Conservation (phyloP, 2,329 filamentous ascomycete species). For the Fusarium mangiferae region DNA sequence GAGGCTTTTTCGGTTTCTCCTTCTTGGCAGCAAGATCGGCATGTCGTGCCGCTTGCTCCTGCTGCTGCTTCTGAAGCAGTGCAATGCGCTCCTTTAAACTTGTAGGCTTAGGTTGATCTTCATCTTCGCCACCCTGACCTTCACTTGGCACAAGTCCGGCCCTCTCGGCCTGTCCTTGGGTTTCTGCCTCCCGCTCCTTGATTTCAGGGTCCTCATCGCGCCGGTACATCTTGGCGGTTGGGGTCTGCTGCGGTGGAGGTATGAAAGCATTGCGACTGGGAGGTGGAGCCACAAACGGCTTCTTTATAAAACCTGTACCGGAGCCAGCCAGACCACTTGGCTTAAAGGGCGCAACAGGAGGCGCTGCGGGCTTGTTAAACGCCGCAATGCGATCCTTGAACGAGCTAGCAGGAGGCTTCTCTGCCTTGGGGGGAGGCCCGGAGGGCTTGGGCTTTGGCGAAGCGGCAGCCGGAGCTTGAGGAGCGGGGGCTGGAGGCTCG, state of each 20-base stretch:
- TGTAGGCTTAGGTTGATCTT: slow-evolving; percentile 89
- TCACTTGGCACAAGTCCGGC: slow-evolving; percentile 67
- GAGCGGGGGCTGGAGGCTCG: slow-evolving; percentile 44
- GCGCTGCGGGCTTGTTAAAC: slow-evolving; percentile 90
- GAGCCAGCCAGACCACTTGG: slow-evolving; percentile 70
- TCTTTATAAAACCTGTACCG: slow-evolving; percentile 84
- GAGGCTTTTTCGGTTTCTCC: slow-evolving; percentile 83
- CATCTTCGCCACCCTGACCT: slow-evolving; percentile 64
- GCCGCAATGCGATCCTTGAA: slow-evolving; percentile 97
- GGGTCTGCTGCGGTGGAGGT: slow-evolving; percentile 76
- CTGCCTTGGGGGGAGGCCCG: slow-evolving; percentile 73
- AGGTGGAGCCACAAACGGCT: slow-evolving; percentile 94
- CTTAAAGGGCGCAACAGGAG: slow-evolving; percentile 91
- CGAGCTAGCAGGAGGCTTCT: slow-evolving; percentile 80
- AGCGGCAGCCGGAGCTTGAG: slow-evolving; percentile 43
- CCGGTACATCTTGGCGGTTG: slow-evolving; percentile 80
- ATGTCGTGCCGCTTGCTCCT: slow-evolving; percentile 86
- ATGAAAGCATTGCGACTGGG: slow-evolving; percentile 93
- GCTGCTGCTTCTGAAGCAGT: slow-evolving; percentile 90
- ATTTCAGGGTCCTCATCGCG: slow-evolving; percentile 87
- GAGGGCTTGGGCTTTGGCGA: slow-evolving; percentile 56
- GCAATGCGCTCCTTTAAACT: slow-evolving; percentile 97
- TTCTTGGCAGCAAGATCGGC: slow-evolving; percentile 82
- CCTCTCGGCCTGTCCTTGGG: slow-evolving; percentile 72
- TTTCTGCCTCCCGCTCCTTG: slow-evolving; percentile 72